A percentile compares a stretch with the other conserved stretches of the same genome.
These are phyloP conservation scores for Aspergillus terreus DNA, from an alignment of 2,329 filamentous ascomycete genomes.

Conservation along the genomic window DNA sequence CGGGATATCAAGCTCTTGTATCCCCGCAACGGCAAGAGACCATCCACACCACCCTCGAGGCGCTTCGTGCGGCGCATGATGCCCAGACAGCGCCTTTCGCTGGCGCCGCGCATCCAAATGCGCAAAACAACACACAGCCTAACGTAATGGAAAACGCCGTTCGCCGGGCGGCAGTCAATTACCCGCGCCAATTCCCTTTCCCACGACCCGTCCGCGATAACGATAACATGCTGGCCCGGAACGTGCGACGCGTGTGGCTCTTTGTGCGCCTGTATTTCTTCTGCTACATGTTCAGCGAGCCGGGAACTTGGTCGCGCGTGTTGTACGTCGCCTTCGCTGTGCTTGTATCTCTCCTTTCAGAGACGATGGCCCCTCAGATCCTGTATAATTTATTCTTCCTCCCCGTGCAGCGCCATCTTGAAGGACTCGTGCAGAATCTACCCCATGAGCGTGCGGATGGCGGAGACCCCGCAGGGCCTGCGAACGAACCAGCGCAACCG, in stretches of 20 bases:
- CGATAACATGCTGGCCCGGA: slow-evolving; percentile 38
- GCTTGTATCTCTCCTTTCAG: slow-evolving; percentile 38
- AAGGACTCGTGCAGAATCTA: slow-evolving; percentile 36
- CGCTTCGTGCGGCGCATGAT: slow-evolving; percentile 11
- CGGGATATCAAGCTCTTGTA: slow-evolving; percentile 44
- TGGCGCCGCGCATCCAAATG: slow-evolving; percentile 2
- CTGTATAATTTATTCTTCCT: slow-evolving; percentile 32
- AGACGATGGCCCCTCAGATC: slow-evolving; percentile 36
- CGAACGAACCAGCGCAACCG: slow-evolving; percentile 6
- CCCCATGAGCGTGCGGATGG: slow-evolving; percentile 17
- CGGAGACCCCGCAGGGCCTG: slow-evolving; percentile 1
- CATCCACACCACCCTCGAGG: slow-evolving; percentile 11
- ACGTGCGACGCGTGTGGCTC: slow-evolving; percentile 52
- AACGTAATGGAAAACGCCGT: slow-evolving; percentile 28
- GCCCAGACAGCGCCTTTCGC: slow-evolving; percentile 1
- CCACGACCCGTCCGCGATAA: slow-evolving; percentile 20
- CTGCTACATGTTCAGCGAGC: slow-evolving; percentile 54
- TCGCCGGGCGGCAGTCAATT: slow-evolving; percentile 28
- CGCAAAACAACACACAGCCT: slow-evolving; percentile 14
- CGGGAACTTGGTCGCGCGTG: slow-evolving; percentile 44
- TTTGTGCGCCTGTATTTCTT: slow-evolving; percentile 57
- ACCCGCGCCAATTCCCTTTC: slow-evolving; percentile 27
- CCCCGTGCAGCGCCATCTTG: slow-evolving; percentile 43
- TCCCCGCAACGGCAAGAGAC: slow-evolving; percentile 32
- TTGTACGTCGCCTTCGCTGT: slow-evolving; percentile 37